Evolutionary conservation across 1,139 yeast genomes (phyloP).

Genomic region (Sugiyamaella neomexicana): DNA sequence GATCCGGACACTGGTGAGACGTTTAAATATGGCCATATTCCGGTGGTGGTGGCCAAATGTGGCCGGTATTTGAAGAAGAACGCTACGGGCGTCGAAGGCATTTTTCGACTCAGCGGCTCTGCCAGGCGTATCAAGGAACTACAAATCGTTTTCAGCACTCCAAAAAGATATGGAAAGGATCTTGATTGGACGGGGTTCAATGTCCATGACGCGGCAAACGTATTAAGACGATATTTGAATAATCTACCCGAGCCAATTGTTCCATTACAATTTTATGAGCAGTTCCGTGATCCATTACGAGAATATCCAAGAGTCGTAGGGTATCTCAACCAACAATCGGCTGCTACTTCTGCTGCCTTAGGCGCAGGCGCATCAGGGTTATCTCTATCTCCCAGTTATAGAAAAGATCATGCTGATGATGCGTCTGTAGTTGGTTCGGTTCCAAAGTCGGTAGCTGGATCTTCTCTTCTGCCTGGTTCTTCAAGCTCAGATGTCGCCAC

Average conservation of each 20-base stretch:
- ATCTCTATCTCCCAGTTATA: slow-evolving; percentile 10
- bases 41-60: slow-evolving; percentile 93
- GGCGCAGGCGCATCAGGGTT: slow-evolving; percentile 14
- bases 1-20: slow-evolving; percentile 48
- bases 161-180: slow-evolving; percentile 87
- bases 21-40: slow-evolving; percentile 74
- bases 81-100: slow-evolving; percentile 71
- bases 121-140: slow-evolving; percentile 83
- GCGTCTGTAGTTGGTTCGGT: slow-evolving; percentile 1
- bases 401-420: slow-evolving; percentile 5
- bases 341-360: slow-evolving; percentile 16
- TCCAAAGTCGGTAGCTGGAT: background rate
- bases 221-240: slow-evolving; percentile 80
- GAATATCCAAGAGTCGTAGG: slow-evolving; percentile 59
- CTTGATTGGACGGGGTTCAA: slow-evolving; percentile 90
- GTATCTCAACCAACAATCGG: slow-evolving; percentile 49
- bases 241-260: slow-evolving; percentile 90
- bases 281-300: slow-evolving; percentile 74
- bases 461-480: background rate
- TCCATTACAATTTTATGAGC: slow-evolving; percentile 74
- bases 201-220: slow-evolving; percentile 97
- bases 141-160: slow-evolving; percentile 77
- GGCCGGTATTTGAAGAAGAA: slow-evolving; percentile 81
- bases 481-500: slow-evolving; percentile 1
- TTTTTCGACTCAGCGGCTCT: slow-evolving; percentile 91